Evolutionary conservation across 2,329 filamentous ascomycete genomes (phyloP), one percentile per base, ranked within the genome.

Genomic region (Claviceps lovelessii): DNA sequence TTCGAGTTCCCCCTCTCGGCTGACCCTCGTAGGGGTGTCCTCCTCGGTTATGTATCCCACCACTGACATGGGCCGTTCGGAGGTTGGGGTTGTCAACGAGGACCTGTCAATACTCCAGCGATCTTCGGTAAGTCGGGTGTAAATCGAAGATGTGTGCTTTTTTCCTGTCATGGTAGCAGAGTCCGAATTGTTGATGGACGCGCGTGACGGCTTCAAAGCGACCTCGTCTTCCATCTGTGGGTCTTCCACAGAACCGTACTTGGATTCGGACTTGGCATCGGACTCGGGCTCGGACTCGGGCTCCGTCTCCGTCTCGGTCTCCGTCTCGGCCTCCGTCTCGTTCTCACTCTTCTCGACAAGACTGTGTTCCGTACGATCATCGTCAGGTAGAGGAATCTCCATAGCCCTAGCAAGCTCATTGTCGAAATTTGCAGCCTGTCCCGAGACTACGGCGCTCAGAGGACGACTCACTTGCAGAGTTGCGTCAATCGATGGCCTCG

Each of bases 111-210:
- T 61, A 58, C 69, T 72, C 63, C 65, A 71, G 47, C 64, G 63
- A 42, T 70, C 67, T 33, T 70, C 69, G 1, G 64, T 70, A 7
- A 60, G 63, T n/a, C 69, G 67, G 13, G 68, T 71, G 53, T 65
- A 71, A 37, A 70, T 63, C 5, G 69, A 72, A 17, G 68, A 70
- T 8, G 65, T 66, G 58, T 69, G 68, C 56, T 69, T 70, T 57
- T 64, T 65, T 54, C 56, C 58, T 3, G 60, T 62, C 2, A 60
- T 61, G 10, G 61, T 54, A 11, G 62, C 53, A 9, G 64, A 63
- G 48, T 67, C 63, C 3, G 65, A 66, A 49, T 56, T 62, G 49
- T 68, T 63, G 0, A 59, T 57, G 33, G 39, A 11, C 37, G 45
- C 39, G 33, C n/a, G 39, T n/a, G 11, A 19, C 17, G 51, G 33